These are phyloP conservation scores for Teratosphaeria gauchensis DNA, from an alignment of 2,329 filamentous ascomycete species.

Conservation along the genomic window DNA sequence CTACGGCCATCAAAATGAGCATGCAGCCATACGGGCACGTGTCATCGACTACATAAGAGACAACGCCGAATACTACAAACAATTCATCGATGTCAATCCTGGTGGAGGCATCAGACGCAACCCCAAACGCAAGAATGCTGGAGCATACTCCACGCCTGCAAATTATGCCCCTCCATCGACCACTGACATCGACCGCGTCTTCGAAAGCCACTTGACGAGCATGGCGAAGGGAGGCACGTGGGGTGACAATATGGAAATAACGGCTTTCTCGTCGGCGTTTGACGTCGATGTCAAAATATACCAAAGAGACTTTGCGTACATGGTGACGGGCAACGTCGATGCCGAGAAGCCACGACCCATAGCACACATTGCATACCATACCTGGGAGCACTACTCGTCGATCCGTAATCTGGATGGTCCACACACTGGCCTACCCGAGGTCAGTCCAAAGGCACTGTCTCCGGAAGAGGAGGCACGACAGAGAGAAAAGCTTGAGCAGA, in stretches of 20 bases:
- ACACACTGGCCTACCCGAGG: constrained; percentile 45
- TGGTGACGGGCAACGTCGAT: constrained; percentile 34
- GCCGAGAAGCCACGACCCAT: constrained; percentile 23
- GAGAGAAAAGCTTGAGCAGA: constrained; percentile 27
- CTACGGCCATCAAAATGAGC: constrained; percentile 49
- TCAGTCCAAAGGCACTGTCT: constrained; percentile 30
- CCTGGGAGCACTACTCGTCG: constrained; percentile 58
- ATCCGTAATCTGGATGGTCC: constrained; percentile 52
- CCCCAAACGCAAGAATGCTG: constrained; percentile 48
- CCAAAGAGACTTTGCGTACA: constrained; percentile 43
- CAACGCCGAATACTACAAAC: constrained; percentile 53
- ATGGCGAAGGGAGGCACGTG: constrained; percentile 54
- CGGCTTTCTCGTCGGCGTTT: constrained; percentile 54
- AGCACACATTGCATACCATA: constrained; percentile 42
- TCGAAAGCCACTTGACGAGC: constrained; percentile 46
- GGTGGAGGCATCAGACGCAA: constrained; percentile 48
- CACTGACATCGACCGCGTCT: constrained; percentile 44
- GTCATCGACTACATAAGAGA: constrained; percentile 54
- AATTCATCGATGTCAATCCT: constrained; percentile 49
- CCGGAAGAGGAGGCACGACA: constrained; percentile 32
- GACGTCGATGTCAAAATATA: constrained; percentile 55
- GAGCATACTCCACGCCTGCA: constrained; percentile 37
- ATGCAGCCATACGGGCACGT: constrained; percentile 47
- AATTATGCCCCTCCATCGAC: constrained; percentile 40
- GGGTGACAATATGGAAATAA: constrained; percentile 59